Base-by-base conservation (phyloP, 2,329 filamentous ascomycete species). In the Cryphonectria parasitica region DNA sequence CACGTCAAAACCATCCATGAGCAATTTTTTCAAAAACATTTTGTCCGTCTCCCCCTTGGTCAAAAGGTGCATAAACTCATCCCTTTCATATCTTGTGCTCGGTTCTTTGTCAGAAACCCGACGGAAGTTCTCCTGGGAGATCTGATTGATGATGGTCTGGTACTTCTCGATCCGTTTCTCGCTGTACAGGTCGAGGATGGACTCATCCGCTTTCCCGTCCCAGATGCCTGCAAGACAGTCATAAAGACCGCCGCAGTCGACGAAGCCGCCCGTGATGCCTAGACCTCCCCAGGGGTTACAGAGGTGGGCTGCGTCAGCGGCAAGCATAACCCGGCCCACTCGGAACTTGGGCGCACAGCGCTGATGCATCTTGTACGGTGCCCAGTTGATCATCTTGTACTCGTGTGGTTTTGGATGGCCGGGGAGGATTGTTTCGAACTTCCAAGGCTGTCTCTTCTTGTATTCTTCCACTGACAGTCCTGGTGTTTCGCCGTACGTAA, bases 251-350 rank as follows among this genome's bases (percentile, higher is more conserved):
- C 87, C 88, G 2, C 89, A 83, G 73, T 91, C 89, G n/a, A 88
- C 87, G 68, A 91, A 87, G 0, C 89, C 89, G 7, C 88, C 88
- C 0, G 88, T 90, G 65, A 91, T 84, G 1, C 89, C 89, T 22
- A 90, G 80, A 0, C 89, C 89, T 62, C 89, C 89, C 78, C 85
- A 85, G 0, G 83, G 83, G 75, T 85, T 86, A 75, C 84, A 86
- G 22, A 85, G 73, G 67, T 90, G 89, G 2, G 88, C 89, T 2
- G 89, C 88, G 78, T 91, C 89, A 0, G 88, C 88, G 1, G 85
- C 88, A 0, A 91, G 79, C 6, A 89, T 70, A 54, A 90, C 79
- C 8, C 86, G 83, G 0, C 88, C 88, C 0, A 87, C 84, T n/a
- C 88, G 83, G 77, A 90, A 88, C 13, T 80, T 82, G 2, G 83